These are phyloP conservation scores for Pichia cephalocereana DNA, from an alignment of 805 yeast genomes.

Conservation along the genomic window DNA sequence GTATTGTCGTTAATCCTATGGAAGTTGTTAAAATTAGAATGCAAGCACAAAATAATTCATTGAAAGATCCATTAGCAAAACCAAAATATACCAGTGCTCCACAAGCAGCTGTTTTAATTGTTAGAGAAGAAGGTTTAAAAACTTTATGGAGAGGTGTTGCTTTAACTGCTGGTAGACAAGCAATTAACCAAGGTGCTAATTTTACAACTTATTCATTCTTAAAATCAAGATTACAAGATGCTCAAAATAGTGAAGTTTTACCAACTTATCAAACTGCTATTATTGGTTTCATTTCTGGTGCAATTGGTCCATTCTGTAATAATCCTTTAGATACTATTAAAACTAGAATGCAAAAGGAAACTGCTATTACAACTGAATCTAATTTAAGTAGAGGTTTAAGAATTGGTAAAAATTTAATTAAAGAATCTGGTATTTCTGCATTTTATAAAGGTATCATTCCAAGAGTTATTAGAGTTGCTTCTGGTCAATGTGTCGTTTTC, in stretches of 20 bases:
- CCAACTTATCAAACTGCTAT: slow-evolving; percentile 93
- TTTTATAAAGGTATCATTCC: slow-evolving; percentile 97
- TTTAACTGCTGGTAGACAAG: slow-evolving; percentile 95
- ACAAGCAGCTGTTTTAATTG: slow-evolving; percentile 77
- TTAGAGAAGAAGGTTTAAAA: slow-evolving; percentile 82
- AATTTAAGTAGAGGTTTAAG: slow-evolving; percentile 71
- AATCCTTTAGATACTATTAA: slow-evolving; percentile 97
- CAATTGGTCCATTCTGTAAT: slow-evolving; percentile 94
- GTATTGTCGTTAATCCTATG: slow-evolving; percentile 91
- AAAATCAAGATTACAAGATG: slow-evolving; percentile 58
- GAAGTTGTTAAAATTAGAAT: slow-evolving; percentile 94
- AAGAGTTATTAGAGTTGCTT: slow-evolving; percentile 98
- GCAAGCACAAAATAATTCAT: slow-evolving; percentile 92
- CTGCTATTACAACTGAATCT: slow-evolving; percentile 50
- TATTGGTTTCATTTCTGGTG: slow-evolving; percentile 90
- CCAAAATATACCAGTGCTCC: slow-evolving; percentile 91
- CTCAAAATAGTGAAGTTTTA: slow-evolving; percentile 47
- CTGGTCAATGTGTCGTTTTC: slow-evolving; percentile 98
- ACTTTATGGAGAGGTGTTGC: slow-evolving; percentile 92
- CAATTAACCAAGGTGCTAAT: slow-evolving; percentile 97
- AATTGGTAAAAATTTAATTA: slow-evolving; percentile 71
- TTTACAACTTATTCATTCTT: slow-evolving; percentile 89
- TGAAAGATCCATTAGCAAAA: slow-evolving; percentile 65
- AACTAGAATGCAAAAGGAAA: slow-evolving; percentile 91
- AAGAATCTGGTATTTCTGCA: slow-evolving; percentile 83